Conservation (phyloP, 1,284 basidiomycete genomes). For the Anthracocystis setariae region DNA sequence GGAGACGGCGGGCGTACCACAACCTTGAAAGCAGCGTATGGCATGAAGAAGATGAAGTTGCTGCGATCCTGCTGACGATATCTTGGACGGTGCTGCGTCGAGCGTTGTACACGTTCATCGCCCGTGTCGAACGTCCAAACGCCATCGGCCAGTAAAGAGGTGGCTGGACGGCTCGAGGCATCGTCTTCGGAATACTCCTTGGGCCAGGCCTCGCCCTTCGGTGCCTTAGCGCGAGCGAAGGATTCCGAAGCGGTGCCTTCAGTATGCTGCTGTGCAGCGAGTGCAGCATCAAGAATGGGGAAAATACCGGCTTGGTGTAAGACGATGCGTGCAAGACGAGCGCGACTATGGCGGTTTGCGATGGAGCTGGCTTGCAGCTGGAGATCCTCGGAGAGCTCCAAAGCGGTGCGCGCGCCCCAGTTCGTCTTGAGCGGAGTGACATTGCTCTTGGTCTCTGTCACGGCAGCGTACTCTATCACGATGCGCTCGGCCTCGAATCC, state of each 20-base stretch:
- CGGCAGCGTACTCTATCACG: conserved; percentile 48
- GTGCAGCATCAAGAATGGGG: conserved; percentile 66
- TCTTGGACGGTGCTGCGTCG: conserved; percentile 31
- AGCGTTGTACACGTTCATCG: conserved; percentile 7
- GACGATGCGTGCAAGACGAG: conserved; percentile 39
- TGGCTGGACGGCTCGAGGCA: conserved; percentile 17
- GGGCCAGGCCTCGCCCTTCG: conserved; percentile 10
- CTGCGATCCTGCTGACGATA: conserved; percentile 58
- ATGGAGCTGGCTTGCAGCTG: conserved; percentile 43
- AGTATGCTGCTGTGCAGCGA: conserved; percentile 54
- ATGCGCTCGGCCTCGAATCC: conserved; percentile 54
- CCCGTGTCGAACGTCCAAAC: conserved; percentile 56
- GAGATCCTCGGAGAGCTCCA: conserved; percentile 59
- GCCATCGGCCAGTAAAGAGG: conserved; percentile 50
- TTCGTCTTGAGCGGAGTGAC: conserved; percentile 23
- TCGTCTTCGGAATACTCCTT: conserved; percentile 5
- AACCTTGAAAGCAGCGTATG: conserved; percentile 57
- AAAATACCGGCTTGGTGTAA: conserved; percentile 63
- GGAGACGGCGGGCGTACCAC: conserved; percentile 34
- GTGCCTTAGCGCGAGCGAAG: conserved; percentile 27
- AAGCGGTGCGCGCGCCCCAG: conserved; percentile 52
- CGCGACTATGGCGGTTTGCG: conserved; percentile 43
- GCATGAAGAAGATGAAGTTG: conserved; percentile 67
- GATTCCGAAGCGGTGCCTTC: conserved; percentile 36
- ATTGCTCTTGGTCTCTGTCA: conserved; percentile 38